Conservation (phyloP, 768 basidiomycete genomes). For the Holtermannia corniformis region DNA sequence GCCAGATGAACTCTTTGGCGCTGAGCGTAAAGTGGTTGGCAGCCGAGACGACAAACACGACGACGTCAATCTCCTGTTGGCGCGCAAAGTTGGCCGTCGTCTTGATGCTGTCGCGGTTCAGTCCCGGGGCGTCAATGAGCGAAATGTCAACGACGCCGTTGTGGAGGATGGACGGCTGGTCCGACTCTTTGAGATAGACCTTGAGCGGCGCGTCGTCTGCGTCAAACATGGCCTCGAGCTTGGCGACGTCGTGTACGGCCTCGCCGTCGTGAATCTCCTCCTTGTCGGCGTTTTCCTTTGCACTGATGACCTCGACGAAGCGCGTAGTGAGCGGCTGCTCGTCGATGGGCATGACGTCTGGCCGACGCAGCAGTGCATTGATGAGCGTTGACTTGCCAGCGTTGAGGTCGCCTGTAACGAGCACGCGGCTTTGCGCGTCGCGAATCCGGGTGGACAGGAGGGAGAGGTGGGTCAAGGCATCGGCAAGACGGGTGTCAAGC, state of each 20-base stretch:
- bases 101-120: constrained; percentile 88
- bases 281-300: constrained; percentile 29
- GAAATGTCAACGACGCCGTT: constrained; percentile 96
- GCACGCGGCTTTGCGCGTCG: constrained; percentile 88
- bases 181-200: constrained; percentile 76
- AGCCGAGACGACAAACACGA: constrained; percentile 94
- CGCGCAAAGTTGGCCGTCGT: constrained; percentile 92
- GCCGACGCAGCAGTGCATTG: constrained; percentile 80
- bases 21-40: constrained; percentile 98
- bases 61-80: constrained; percentile 95
- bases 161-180: constrained; percentile 75
- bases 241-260: constrained; percentile 59
- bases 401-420: constrained; percentile 96
- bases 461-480: constrained; percentile 67
- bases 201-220: constrained; percentile 58
- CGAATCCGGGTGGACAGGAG: constrained; percentile 76
- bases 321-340: constrained; percentile 96
- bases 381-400: constrained; percentile 98
- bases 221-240: constrained; percentile 51
- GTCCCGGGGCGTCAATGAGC: constrained; percentile 94
- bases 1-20: constrained; percentile 84
- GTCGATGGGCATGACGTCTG: constrained; percentile 85
- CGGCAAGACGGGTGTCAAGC: constrained; percentile 69
- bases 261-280: constrained; percentile 46
- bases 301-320: constrained; percentile 73